These are phyloP conservation scores for Solanum etuberosum DNA, from an alignment of 257 asterid species.

Conservation along the genomic window DNA sequence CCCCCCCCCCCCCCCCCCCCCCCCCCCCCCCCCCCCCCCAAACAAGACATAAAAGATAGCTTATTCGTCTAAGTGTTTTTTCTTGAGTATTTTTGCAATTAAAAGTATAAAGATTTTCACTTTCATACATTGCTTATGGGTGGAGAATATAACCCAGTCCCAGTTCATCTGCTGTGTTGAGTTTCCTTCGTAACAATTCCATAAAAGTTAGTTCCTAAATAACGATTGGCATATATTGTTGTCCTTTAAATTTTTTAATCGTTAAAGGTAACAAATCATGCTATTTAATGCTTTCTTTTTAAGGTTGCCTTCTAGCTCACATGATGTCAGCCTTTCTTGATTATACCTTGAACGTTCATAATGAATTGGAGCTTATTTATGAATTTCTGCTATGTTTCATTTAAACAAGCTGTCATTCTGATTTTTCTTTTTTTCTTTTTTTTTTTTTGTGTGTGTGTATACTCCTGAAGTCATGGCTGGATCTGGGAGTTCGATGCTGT, in stretches of 20 bases:
- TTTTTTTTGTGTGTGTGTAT: background rate
- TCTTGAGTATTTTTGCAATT: background rate
- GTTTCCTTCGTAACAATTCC: background rate
- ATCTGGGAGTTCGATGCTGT: slow-evolving; percentile 79
- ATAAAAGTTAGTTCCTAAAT: background rate
- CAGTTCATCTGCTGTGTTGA: background rate
- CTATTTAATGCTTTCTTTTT: background rate
- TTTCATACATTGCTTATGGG: background rate
- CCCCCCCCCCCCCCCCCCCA: too few species aligned
- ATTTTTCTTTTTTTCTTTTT: background rate
- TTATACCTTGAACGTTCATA: background rate
- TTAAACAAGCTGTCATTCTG: background rate
- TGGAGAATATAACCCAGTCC: background rate
- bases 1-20: too few species aligned
- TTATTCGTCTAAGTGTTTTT: background rate
- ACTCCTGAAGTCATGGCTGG: slow-evolving; percentile 49
- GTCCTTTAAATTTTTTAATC: background rate
- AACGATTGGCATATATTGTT: background rate
- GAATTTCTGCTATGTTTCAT: background rate
- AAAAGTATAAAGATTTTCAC: background rate
- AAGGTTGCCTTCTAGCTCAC: background rate
- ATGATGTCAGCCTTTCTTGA: background rate
- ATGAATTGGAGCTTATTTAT: background rate
- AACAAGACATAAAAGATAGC: background rate
- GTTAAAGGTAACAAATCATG: background rate